Conservation (phyloP, 805 yeast genomes). For the Kregervanrija delftensis region DNA sequence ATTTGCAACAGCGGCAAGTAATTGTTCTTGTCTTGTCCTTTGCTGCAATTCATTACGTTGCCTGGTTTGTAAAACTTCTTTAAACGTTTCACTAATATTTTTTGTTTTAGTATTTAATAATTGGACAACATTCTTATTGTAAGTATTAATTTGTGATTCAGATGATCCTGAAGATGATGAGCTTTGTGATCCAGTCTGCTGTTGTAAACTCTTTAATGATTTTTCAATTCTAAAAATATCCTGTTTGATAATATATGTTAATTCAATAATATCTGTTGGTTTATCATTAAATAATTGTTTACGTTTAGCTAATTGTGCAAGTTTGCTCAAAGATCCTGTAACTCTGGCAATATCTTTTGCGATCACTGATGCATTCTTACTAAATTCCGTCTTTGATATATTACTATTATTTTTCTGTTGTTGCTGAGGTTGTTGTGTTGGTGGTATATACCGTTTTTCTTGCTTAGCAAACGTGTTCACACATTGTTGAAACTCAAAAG, state of each 20-base stretch:
- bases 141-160: constrained; percentile 62
- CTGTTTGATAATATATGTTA: constrained; percentile 82
- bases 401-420: constrained; percentile 4
- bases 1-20: constrained; percentile 47
- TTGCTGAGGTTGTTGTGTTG: constrained; percentile 11
- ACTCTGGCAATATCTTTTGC: constrained; percentile 87
- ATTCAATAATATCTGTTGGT: constrained; percentile 88
- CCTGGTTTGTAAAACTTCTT: constrained; percentile 80
- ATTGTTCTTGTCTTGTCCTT: constrained; percentile 77
- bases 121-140: constrained; percentile 81
- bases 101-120: constrained; percentile 83
- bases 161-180: constrained; percentile 18
- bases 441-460: constrained; percentile 17
- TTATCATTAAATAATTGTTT: constrained; percentile 91
- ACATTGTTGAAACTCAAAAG: constrained; percentile 88
- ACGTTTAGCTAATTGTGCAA: constrained; percentile 77
- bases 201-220: constrained; percentile 55
- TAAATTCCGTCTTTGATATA: constrained; percentile 50
- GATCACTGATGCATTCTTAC: constrained; percentile 64
- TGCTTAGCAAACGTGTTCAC: constrained; percentile 66
- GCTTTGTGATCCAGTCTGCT: constrained; percentile 34
- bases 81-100: constrained; percentile 87
- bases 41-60: constrained; percentile 77
- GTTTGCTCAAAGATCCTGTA: constrained; percentile 69
- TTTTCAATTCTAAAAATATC: constrained; percentile 79